These are phyloP conservation scores for Apophysomyces ossiformis DNA, from an alignment of 371 early-diverging fungal species.

Conservation along the genomic window DNA sequence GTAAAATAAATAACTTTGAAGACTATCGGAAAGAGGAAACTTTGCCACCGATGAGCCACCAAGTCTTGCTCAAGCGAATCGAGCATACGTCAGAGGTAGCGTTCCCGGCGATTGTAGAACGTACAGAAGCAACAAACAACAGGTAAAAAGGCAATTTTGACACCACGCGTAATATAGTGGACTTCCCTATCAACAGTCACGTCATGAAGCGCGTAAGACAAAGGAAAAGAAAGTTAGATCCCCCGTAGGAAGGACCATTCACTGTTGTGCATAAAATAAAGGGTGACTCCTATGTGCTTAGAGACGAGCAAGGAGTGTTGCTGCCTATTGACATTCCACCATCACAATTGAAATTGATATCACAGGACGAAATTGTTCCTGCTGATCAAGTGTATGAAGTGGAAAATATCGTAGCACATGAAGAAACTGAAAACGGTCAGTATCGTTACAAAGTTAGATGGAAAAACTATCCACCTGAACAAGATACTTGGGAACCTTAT, in stretches of 20 bases:
- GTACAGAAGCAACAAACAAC: too few relatives aligned
- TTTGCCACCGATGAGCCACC: too few relatives aligned
- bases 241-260: constrained; percentile 18
- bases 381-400: constrained; percentile 16
- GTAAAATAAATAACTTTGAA: too few relatives aligned
- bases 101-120: too few relatives aligned
- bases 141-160: neutral
- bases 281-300: constrained; percentile 14
- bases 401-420: constrained; percentile 12
- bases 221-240: neutral
- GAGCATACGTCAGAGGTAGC: too few relatives aligned
- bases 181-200: constrained; percentile 12
- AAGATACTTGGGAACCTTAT: constrained; percentile 15
- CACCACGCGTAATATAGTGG: constrained; percentile 2
- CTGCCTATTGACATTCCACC: constrained; percentile 11
- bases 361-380: constrained; percentile 16
- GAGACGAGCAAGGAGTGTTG: constrained; percentile 11
- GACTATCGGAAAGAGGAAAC: too few relatives aligned
- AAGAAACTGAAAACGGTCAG: neutral
- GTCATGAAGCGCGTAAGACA: constrained; percentile 8
- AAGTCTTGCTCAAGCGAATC: too few relatives aligned
- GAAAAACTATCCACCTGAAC: constrained; percentile 19
- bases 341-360: constrained; percentile 15
- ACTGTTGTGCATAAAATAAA: constrained; percentile 12
- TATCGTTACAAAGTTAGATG: constrained; percentile 19